Percentiles rank a stretch among this genome's conserved stretches.
phyloP scores from a whole-genome alignment of 768 basidiomycete genomes.

The Exsudoporus frostii region DNA sequence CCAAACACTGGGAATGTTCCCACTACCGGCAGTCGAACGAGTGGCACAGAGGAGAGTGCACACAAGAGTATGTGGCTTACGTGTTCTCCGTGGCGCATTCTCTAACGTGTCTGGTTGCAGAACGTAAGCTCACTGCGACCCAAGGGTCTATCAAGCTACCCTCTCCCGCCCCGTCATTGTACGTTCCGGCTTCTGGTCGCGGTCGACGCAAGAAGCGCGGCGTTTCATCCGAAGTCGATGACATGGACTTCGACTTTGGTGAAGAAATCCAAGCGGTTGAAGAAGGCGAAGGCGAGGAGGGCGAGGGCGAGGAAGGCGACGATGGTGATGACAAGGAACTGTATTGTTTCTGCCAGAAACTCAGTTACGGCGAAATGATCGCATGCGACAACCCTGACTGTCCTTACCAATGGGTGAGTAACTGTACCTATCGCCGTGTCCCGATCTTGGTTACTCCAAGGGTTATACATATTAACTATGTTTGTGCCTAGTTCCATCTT shows the following conservation, averaged over 20 bases:
- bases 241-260: constrained; percentile 33
- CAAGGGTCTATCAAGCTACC: constrained; percentile 34
- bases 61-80: constrained; percentile 27
- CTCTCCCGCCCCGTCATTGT: constrained; percentile 34
- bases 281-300: constrained; percentile 34
- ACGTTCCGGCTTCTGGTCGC: constrained; percentile 26
- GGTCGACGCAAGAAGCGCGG: constrained; percentile 37
- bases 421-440: neutral
- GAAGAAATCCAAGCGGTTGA: constrained; percentile 30
- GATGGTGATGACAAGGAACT: constrained; percentile 55
- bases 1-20: constrained; percentile 2
- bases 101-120: constrained; percentile 13
- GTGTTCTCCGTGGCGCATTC: neutral
- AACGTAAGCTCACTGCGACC: constrained; percentile 28
- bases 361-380: constrained; percentile 67
- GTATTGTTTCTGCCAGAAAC: constrained; percentile 63
- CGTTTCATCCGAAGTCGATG: constrained; percentile 34
- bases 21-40: constrained; percentile 13
- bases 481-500: constrained; percentile 52
- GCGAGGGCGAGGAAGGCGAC: constrained; percentile 45
- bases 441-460: neutral
- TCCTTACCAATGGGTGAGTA: constrained; percentile 61
- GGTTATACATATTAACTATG: constrained; percentile 10
- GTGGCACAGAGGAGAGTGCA: constrained; percentile 23
- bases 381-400: constrained; percentile 59